Base-by-base conservation (phyloP, 495 filamentous ascomycete genomes). In the Neurospora tetrasperma region DNA sequence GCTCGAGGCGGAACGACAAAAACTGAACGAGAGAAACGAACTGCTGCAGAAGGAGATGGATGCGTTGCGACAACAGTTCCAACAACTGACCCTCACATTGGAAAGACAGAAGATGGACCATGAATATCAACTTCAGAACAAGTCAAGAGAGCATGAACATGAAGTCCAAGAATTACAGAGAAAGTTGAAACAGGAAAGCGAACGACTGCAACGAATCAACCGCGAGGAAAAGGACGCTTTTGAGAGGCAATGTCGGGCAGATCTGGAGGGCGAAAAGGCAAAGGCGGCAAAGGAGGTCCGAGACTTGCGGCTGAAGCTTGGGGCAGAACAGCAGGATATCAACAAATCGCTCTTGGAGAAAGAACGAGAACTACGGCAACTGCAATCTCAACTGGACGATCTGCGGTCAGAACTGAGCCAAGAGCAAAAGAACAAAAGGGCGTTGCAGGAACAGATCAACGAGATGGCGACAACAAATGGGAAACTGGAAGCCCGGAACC, bases 401-500 rank as follows among this genome's bases (percentile, higher is more conserved):
- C 70, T 90, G n/a, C 85, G 84, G 72, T 83, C 80, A 2, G 89
- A 93, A 12, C 73, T 96, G 8, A 88, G 90, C 31, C 86, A 88
- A 14, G 92, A 82, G 69, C 79, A 79, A 35, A 78, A 71, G 14
- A 71, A 79, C 40, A 77, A 75, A 70, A 71, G 44, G 23, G 69
- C 40, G 0, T 74, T 81, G 14, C 75, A 80, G 72, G 84, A 86
- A 14, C 89, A 91, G 69, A 79, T 94, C n/a, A 83, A 88, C 35
- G 89, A 92, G 27, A 84, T 86, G 46, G 86, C 88, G 42, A 85
- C 85, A 40, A 89, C 88, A n/a, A 86, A 86, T 70, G 81, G 90
- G 42, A 87, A 86, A 0, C 80, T 98, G 23, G 94, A 97, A 73
- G 89, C 89, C 3, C 88, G 91, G 5, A 89, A 90, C 44, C 88